Base-by-base conservation (phyloP, 2,329 filamentous ascomycete species). In the Rhinocladiella similis region DNA sequence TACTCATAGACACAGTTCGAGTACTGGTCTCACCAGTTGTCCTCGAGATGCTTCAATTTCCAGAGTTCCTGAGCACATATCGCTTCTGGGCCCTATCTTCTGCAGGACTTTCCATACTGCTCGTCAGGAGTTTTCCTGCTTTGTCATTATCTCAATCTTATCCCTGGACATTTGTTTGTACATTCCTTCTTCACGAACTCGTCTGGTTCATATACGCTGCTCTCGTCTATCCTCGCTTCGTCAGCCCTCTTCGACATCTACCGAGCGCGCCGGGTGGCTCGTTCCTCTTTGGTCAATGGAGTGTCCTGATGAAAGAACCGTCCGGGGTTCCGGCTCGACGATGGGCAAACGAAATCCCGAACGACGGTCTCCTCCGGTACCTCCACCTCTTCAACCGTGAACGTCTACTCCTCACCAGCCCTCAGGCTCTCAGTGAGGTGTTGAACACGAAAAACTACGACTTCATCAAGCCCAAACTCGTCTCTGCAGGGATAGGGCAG, bases 311-410 rank as follows among this genome's bases (percentile, higher is more conserved):
- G n/a, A 61, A 69, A 5, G 69, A 75, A 48, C 68, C 75, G 1
- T 73, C 74, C 0, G 77, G 75, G 6, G 60, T 65, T 0, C 69
- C 72, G 0, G 67, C 73, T 55, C 63, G 65, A 18, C 63, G 72
- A 53, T 81, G 87, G 88, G 70, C 81, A 19, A 75, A 81, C 48
- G 77, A 75, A 2, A 74, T 90, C 38, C 84, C 85, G 5, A 85
- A 91, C 64, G 74, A 89, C 25, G 88, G 88, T 2, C 65, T 91
- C 16, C 83, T 92, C 53, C 82, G 85, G 10, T 91, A 88, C 67
- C 78, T 83, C 13, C 77, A 80, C 25, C 66, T 85, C 12, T 78
- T 86, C 57, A 89, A 89, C 66, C 67, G 75, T 18, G 86, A 89
- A 67, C 79, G 85, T 33, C 63, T 90, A n/a, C 61, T 89, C 9